These are phyloP conservation scores for Furcasterigmium sp. DNA, from an alignment of 2,329 filamentous ascomycete species.

Conservation along the genomic window DNA sequence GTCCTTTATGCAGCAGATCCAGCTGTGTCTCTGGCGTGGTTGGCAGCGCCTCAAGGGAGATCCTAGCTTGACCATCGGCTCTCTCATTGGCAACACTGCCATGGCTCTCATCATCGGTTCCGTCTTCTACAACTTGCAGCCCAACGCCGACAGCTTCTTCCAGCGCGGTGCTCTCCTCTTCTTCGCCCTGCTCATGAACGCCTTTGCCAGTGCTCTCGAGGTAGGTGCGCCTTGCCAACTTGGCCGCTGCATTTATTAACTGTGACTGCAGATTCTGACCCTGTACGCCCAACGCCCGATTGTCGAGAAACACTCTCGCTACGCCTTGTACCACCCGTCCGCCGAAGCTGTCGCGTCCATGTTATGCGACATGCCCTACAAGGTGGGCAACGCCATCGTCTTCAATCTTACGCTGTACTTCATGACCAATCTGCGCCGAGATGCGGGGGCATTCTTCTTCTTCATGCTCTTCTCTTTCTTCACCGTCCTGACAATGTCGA, in stretches of 20 bases:
- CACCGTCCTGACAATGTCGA: constrained; percentile 74
- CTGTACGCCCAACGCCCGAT: constrained; percentile 87
- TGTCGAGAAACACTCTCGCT: constrained; percentile 83
- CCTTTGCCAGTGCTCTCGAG: constrained; percentile 74
- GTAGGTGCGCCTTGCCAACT: constrained; percentile 28
- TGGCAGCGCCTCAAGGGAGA: constrained; percentile 74
- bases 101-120: constrained; percentile 75
- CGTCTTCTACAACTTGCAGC: constrained; percentile 72
- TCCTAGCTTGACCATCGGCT: constrained; percentile 64
- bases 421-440: constrained; percentile 73
- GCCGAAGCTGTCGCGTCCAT: constrained; percentile 86
- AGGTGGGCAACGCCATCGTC: constrained; percentile 64
- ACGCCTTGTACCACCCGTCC: constrained; percentile 84
- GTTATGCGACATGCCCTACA: constrained; percentile 81
- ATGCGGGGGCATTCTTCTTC: constrained; percentile 76
- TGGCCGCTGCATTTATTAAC: constrained; percentile 9
- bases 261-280: constrained; percentile 59
- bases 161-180: constrained; percentile 75
- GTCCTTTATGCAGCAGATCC: constrained; percentile 69
- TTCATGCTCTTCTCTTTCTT: constrained; percentile 73
- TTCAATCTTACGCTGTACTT: constrained; percentile 86
- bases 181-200: constrained; percentile 83
- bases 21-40: constrained; percentile 75
- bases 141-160: constrained; percentile 69
- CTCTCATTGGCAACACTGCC: constrained; percentile 65